Conservation (phyloP, 1,284 basidiomycete genomes). For the Pseudomicrostroma phylloplanum region DNA sequence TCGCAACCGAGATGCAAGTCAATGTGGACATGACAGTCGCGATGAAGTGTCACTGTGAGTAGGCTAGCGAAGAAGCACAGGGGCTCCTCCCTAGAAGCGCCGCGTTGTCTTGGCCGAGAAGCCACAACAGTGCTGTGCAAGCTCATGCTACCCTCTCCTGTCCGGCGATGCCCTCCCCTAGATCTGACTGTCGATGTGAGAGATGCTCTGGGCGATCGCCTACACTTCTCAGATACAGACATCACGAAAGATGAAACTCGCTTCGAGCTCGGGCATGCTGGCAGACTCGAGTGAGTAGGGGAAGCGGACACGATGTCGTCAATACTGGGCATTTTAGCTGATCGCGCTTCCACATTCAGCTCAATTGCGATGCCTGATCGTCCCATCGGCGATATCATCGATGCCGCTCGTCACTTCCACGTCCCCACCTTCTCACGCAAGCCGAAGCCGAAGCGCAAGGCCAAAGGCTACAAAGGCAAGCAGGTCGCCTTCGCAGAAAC, state of each 20-base stretch:
- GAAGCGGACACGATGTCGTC: not conserved
- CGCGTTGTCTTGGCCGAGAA: slow-evolving; percentile 13
- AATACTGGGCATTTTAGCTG: not conserved
- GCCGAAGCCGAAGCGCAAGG: not conserved
- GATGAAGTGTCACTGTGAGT: slow-evolving; percentile 39
- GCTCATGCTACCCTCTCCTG: not conserved
- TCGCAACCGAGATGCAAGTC: slow-evolving; percentile 42
- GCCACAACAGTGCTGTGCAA: not conserved
- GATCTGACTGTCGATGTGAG: slow-evolving; percentile 75
- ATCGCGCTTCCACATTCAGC: not conserved
- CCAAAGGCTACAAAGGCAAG: slow-evolving; percentile 52
- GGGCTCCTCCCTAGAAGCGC: not conserved
- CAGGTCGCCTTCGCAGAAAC: slow-evolving; percentile 46
- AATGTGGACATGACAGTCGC: slow-evolving; percentile 48
- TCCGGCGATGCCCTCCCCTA: not conserved
- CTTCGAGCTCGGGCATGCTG: slow-evolving; percentile 78
- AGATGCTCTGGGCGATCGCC: slow-evolving; percentile 82
- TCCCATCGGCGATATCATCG: slow-evolving; percentile 4
- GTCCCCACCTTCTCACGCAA: slow-evolving; percentile 11
- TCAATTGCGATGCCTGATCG: slow-evolving; percentile 4
- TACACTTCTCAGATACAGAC: slow-evolving; percentile 70
- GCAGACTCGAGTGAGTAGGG: slow-evolving; percentile 60
- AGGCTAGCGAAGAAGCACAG: not conserved
- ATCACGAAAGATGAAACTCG: slow-evolving; percentile 69
- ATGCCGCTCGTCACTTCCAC: slow-evolving; percentile 6